Evolutionary conservation across 1,139 yeast species (phyloP).

Genomic region (Pichia cactophila): DNA sequence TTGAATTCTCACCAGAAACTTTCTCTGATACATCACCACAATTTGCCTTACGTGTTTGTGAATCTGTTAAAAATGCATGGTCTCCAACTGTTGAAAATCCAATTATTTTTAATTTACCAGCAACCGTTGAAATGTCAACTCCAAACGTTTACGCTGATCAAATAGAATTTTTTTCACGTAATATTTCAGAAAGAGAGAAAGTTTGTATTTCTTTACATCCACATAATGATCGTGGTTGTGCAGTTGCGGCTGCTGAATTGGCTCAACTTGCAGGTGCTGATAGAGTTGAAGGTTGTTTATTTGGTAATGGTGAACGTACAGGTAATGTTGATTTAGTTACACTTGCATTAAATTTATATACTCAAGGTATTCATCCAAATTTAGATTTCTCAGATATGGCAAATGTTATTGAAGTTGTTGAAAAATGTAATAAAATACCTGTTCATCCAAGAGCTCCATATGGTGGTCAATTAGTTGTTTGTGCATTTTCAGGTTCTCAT

Average conservation of each 20-base stretch:
- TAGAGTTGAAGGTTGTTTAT: slow-evolving; percentile 94
- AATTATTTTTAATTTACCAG: slow-evolving; percentile 91
- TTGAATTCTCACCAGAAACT: slow-evolving; percentile 92
- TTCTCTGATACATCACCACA: slow-evolving; percentile 86
- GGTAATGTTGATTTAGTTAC: slow-evolving; percentile 96
- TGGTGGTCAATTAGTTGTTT: slow-evolving; percentile 93
- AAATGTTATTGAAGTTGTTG: slow-evolving; percentile 77
- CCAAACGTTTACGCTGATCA: slow-evolving; percentile 97
- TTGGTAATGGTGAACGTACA: slow-evolving; percentile 97
- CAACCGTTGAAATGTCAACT: slow-evolving; percentile 93
- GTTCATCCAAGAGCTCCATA: slow-evolving; percentile 92
- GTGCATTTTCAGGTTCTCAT: slow-evolving; percentile 95
- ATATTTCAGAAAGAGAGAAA: slow-evolving; percentile 75
- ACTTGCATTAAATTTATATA: slow-evolving; percentile 84
- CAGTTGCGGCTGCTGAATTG: slow-evolving; percentile 94
- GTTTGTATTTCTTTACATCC: slow-evolving; percentile 88
- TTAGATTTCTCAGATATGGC: slow-evolving; percentile 82
- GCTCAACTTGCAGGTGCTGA: slow-evolving; percentile 96
- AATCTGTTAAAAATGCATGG: slow-evolving; percentile 95
- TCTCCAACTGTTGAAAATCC: slow-evolving; percentile 76
- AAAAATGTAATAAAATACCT: slow-evolving; percentile 91
- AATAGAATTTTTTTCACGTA: slow-evolving; percentile 78
- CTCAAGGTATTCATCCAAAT: slow-evolving; percentile 84
- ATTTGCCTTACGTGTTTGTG: slow-evolving; percentile 78
- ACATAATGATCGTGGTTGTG: slow-evolving; percentile 96